phyloP scores from a whole-genome alignment of 2,329 filamentous ascomycete species.

The Atkinsonella hypoxylon region DNA sequence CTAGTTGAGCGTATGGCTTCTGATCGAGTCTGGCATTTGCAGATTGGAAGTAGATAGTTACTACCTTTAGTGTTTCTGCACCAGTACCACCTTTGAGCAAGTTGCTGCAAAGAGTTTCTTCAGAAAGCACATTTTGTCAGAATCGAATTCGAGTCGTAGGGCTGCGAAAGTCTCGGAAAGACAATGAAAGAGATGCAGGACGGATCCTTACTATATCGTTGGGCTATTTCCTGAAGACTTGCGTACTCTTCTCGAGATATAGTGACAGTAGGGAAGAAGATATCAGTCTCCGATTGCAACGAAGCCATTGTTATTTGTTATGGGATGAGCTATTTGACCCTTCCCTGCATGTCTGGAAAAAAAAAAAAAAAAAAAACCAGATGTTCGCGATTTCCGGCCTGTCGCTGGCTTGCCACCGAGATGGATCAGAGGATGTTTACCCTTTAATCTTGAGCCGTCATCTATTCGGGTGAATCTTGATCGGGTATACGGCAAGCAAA shows the following conservation, averaged over 20 bases:
- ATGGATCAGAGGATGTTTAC: too few relatives aligned
- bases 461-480: too few relatives aligned
- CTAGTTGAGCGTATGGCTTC: neutral
- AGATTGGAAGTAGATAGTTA: neutral
- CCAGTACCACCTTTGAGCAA: neutral
- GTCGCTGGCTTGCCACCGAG: too few relatives aligned
- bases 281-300: neutral
- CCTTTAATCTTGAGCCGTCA: too few relatives aligned
- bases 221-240: neutral
- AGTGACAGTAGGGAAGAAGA: neutral
- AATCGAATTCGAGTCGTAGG: neutral
- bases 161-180: neutral
- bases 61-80: conserved; percentile 2
- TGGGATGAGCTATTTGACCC: too few relatives aligned
- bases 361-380: too few relatives aligned
- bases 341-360: too few relatives aligned
- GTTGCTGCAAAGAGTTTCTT: conserved; percentile 2
- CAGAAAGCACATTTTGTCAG: neutral
- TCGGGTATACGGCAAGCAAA: too few relatives aligned
- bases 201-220: conserved; percentile 1
- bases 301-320: neutral
- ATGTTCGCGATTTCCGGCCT: too few relatives aligned
- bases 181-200: neutral
- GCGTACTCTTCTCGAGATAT: conserved; percentile 2
- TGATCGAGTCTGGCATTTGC: neutral